Percentiles rank a stretch among this genome's conserved stretches.
Evolutionary conservation across 352 stramenopile species (phyloP).

Genomic region (Phytophthora agathidicida): DNA sequence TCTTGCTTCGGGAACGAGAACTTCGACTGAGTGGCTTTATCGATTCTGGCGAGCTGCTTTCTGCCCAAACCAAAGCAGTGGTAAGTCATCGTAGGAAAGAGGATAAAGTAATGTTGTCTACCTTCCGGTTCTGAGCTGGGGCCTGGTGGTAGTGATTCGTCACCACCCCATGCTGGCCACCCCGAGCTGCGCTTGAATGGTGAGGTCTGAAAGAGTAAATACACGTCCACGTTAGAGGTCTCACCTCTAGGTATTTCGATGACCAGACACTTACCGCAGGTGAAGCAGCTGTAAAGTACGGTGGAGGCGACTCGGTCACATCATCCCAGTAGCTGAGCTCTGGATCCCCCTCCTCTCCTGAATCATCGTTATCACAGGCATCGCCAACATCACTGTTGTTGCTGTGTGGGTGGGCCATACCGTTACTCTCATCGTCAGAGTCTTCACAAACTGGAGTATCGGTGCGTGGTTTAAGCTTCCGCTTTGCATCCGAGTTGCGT

Average conservation of each 20-base stretch:
- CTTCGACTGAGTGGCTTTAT: background rate
- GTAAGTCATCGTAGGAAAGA: background rate
- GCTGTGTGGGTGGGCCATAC: constrained; percentile 2
- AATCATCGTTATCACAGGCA: background rate
- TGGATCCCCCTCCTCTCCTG: constrained; percentile 24
- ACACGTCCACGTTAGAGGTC: background rate
- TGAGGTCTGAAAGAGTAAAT: constrained; percentile 18
- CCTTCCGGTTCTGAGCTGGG: constrained; percentile 14
- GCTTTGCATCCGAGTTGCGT: background rate
- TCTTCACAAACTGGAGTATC: constrained; percentile 27
- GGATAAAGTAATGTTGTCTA: background rate
- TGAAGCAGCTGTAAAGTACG: constrained; percentile 18
- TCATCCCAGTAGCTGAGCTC: constrained; percentile 27
- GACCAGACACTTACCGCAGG: constrained; percentile 8
- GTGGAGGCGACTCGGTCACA: constrained; percentile 17
- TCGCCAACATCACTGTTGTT: constrained; percentile 22
- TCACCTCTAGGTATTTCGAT: too few relatives aligned
- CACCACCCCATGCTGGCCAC: constrained; percentile 29
- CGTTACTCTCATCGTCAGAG: constrained; percentile 12
- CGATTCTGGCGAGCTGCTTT: constrained; percentile 12
- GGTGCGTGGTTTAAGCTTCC: background rate
- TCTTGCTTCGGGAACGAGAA: constrained; percentile 23
- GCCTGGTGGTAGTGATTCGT: constrained; percentile 17
- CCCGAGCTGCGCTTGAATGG: constrained; percentile 32
- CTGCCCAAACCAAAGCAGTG: background rate